Base-by-base conservation (phyloP, 441 rosid species). In the Erysimum pusillum region DNA sequence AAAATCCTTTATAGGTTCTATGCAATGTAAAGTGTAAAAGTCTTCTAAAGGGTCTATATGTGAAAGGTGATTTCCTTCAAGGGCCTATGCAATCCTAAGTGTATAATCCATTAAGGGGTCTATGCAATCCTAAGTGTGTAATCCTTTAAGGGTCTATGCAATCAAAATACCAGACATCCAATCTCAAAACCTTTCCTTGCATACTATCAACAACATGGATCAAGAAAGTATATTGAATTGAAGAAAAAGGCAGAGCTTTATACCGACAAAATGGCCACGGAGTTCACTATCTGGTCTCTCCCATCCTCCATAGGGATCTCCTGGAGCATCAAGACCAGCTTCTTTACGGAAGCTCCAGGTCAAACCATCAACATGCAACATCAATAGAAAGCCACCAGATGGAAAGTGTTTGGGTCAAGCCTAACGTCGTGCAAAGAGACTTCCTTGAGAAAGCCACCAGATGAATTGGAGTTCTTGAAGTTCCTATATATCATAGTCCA, bases 221-320 rank as follows among this genome's bases (percentile, higher is more conserved):
- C 18, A 46, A 58, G 41, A 58, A 71, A 71, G 15, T 22, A 5
- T 6, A 59, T 2, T 3, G 57, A 58, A 71, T 10, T 71, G 39
- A 7, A 63, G 34, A 15, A 25, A 58, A 72, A 76, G 18, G 38
- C 49, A 57, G 57, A 63, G 52, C 73, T 84, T 80, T 61, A 53
- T 86, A 96, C 99, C 97, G 1, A 91, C 97, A 61, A 96, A 93
- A 83, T 96, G 99, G 20, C 98, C 99, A 4, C 99, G 89, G 70
- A 93, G 94, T 84, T 96, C 97, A 11, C 22, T 11, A 25, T 52
- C 69, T 1, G 97, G 87, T 1, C 20, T 83, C 80, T 96, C 98
- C 98, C 99, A 96, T 4, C 98, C 97, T 51, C 95, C 97, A 75
- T 93, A 90, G 1, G 86, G 52, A 28, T 57, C 52, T 36, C 98